These are phyloP conservation scores for Perkinsus marinus DNA, from an alignment of 169 alveolate species.

Conservation along the genomic window DNA sequence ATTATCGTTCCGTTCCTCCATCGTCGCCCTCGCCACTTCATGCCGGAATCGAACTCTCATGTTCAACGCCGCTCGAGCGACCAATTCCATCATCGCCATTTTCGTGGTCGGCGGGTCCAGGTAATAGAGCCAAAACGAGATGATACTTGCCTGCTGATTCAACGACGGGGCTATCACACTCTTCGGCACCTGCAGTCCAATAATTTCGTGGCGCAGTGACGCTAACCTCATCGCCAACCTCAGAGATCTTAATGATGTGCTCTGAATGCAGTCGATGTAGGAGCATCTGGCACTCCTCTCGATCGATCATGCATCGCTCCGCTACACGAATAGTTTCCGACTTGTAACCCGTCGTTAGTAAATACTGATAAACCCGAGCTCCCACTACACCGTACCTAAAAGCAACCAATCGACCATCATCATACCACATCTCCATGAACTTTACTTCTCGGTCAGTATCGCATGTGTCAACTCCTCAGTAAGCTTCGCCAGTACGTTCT, in stretches of 20 bases:
- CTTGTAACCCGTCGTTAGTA: not conserved
- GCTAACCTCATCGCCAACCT: not conserved
- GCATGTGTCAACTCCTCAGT: not conserved
- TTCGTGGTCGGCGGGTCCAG: not conserved
- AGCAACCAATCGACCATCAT: not conserved
- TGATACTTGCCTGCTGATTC: not conserved
- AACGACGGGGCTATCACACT: not conserved
- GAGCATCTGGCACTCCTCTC: not conserved
- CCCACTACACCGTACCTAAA: not conserved
- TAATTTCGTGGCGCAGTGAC: not conserved
- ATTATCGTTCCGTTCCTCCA: not conserved
- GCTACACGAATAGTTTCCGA: not conserved
- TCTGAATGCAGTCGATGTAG: not conserved
- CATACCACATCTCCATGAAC: not conserved
- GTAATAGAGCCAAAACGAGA: not conserved
- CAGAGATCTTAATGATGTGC: not conserved
- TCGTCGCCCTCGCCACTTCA: not conserved
- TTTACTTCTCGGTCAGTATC: not conserved
- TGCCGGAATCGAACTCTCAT: not conserved
- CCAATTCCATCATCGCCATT: not conserved
- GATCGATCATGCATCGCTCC: not conserved
- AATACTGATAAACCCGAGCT: not conserved
- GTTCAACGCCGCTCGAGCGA: not conserved
- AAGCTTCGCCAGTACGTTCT: not conserved
- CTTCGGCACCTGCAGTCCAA: not conserved